Base-by-base conservation (phyloP, 495 filamentous ascomycete species). In the Aspergillus sclerotioniger region DNA sequence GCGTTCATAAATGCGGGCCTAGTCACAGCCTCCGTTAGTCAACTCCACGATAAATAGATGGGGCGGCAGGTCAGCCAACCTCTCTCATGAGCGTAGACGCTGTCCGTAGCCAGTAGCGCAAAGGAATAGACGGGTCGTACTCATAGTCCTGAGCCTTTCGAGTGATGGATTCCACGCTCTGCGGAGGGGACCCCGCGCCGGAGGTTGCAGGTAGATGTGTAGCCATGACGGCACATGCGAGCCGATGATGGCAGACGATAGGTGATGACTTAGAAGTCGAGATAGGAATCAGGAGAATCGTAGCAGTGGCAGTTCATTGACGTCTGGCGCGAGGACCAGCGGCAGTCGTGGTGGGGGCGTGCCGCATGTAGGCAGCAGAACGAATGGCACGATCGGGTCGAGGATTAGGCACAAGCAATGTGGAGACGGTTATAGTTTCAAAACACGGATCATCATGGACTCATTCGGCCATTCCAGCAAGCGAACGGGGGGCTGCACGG, bases 51-150 rank as follows among this genome's bases (percentile, higher is more conserved):
- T 7, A 31, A 16, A 50, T 17, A 3, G 43, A 16, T 1, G 0
- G 9, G 19, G 21, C 15, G 16, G 28, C 15, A 43, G 35, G 1
- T 15, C 15, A 35, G 65, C 75, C 53, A 57, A 93, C 92, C 84
- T 98, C 88, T 67, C 88, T 87, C 52, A 88, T 73, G 41, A 96
- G 70, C 13, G 87, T 86, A 37, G 89, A 82, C 9, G 90, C 89
- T 3, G 91, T 90, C 21, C 91, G 83, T 32, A 92, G 73, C 92
- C 92, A 98, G 62, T 86, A 86, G 63, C 84, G 84, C 32, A 96
- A 76, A 8, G 84, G 80, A 51, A 96, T 86, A 2, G 75, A 68
- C 4, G 82, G 80, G 70, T 90, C 89, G 79, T 90, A 98, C 29
- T 90, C 83, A 66, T 91, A 96, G 20, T 87, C 79, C 58, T 84